These are phyloP conservation scores for Penicillium malachiteum DNA, from an alignment of 495 filamentous ascomycete genomes.

Conservation along the genomic window DNA sequence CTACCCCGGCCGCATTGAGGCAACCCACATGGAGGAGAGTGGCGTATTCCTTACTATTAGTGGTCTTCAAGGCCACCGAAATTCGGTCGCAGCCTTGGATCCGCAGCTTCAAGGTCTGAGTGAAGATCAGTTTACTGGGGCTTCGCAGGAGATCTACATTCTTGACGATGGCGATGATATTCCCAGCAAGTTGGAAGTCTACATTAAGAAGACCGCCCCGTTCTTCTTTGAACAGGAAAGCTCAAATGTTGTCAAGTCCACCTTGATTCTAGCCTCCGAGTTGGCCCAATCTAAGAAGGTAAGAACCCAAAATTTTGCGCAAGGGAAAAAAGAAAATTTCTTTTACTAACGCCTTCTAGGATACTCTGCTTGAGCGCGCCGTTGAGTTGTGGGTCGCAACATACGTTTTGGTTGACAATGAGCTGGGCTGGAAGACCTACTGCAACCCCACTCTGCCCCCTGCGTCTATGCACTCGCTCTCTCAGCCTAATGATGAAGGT, in stretches of 20 bases:
- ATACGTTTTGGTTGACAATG: constrained; percentile 67
- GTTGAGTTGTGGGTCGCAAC: constrained; percentile 77
- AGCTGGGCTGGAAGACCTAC: constrained; percentile 64
- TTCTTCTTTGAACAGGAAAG: constrained; percentile 63
- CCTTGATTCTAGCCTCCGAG: constrained; percentile 57
- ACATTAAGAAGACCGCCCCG: constrained; percentile 63
- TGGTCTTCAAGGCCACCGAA: constrained; percentile 46
- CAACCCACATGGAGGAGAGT: constrained; percentile 64
- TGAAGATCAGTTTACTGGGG: constrained; percentile 43
- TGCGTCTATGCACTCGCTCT: constrained; percentile 39
- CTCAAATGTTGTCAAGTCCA: constrained; percentile 67
- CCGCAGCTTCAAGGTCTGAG: constrained; percentile 55
- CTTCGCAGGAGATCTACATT: constrained; percentile 50
- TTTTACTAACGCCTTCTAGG: constrained; percentile 25
- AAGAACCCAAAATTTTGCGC: neutral
- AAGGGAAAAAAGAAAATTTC: neutral
- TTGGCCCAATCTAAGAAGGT: constrained; percentile 55
- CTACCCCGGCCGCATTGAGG: constrained; percentile 63
- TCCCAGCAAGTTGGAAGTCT: constrained; percentile 63
- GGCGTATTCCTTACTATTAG: constrained; percentile 51
- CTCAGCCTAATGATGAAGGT: constrained; percentile 42
- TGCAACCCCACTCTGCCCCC: constrained; percentile 49
- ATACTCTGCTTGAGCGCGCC: constrained; percentile 61
- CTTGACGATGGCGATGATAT: constrained; percentile 71
- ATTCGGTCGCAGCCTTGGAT: constrained; percentile 46